Evolutionary conservation across 768 basidiomycete species (phyloP), one percentile per base, ranked within the genome.

Genomic region (Chalciporus pseudorubinellus): DNA sequence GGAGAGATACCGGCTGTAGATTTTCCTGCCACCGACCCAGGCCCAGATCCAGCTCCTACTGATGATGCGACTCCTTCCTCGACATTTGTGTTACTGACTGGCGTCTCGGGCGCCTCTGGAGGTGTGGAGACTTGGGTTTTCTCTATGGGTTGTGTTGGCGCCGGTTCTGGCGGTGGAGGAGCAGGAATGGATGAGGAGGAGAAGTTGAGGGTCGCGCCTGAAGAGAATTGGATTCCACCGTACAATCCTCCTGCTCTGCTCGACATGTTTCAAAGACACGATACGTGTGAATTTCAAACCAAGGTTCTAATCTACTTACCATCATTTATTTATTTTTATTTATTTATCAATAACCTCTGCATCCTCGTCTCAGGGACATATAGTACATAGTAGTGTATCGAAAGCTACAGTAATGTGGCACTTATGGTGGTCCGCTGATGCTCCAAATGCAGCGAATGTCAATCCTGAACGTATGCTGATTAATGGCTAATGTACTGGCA

Each of bases 401-500:
- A n/a, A n/a, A n/a, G n/a, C n/a, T 26, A 22, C 33, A 39, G 28
- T 14, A 24, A 26, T 40, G 31, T 29, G 34, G 6, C n/a, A n/a
- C n/a, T n/a, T 38, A 21, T 44, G 52, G 26, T 29, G 22, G 58
- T 60, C 48, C 58, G 42, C 56, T 14, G 46, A 44, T 28, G 29
- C 26, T 31, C 43, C 43, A 44, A 44, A 44, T n/a, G n/a, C 8
- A 29, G 11, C 10, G 28, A 44, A 44, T 29, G 43, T n/a, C 28
- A 18, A 16, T 36, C 34, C 34, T 4, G 29, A 26, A 36, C 14
- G 16, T 36, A n/a, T 36, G 6, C 19, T 13, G 28, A 34, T 62
- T 80, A 92, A 67, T 93, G 91, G 68, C 91, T 93, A 67, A 93
- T 85, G 66, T 94, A 97, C 67, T 98, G 95, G 75, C 95, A 98